phyloP scores from a whole-genome alignment of 768 basidiomycete species.

The Lactifluus rugatus region DNA sequence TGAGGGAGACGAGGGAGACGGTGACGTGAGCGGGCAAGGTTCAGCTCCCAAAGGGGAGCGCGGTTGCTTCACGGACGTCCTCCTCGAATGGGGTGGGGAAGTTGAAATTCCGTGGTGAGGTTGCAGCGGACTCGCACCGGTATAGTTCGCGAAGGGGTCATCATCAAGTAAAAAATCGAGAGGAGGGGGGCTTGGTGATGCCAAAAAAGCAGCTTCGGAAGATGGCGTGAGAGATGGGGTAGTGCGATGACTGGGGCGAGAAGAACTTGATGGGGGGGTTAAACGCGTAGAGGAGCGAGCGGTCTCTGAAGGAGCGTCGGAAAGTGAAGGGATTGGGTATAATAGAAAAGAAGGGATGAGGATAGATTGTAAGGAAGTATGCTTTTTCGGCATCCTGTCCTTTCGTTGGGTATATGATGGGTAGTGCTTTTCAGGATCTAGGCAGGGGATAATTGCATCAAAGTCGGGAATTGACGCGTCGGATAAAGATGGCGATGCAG shows the following conservation, averaged over 20 bases:
- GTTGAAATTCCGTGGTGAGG: slow-evolving; percentile 14
- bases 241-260: slow-evolving; percentile 3
- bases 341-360: slow-evolving; percentile 40
- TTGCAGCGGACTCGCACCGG: slow-evolving; percentile 22
- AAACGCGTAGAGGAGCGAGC: slow-evolving; percentile 19
- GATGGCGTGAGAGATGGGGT: slow-evolving; percentile 1
- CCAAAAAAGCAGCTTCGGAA: not conserved
- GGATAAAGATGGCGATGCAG: not conserved
- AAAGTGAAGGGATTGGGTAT: slow-evolving; percentile 11
- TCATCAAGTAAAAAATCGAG: slow-evolving; percentile 45
- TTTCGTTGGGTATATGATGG: slow-evolving; percentile 2
- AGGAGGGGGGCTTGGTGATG: slow-evolving; percentile 25
- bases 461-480: slow-evolving; percentile 3
- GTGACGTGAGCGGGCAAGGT: not conserved
- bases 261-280: slow-evolving; percentile 19
- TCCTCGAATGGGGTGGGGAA: slow-evolving; percentile 14
- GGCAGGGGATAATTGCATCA: not conserved
- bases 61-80: slow-evolving; percentile 7
- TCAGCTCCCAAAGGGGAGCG: slow-evolving; percentile 15
- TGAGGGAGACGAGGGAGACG: slow-evolving; percentile 2
- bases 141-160: slow-evolving; percentile 64
- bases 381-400: slow-evolving; percentile 37
- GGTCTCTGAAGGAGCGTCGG: slow-evolving; percentile 24
- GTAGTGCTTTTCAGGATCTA: not conserved
- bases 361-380: slow-evolving; percentile 45